Evolutionary conservation across 306 rosid species (phyloP).

Genomic region (Cucurbita maxima): DNA sequence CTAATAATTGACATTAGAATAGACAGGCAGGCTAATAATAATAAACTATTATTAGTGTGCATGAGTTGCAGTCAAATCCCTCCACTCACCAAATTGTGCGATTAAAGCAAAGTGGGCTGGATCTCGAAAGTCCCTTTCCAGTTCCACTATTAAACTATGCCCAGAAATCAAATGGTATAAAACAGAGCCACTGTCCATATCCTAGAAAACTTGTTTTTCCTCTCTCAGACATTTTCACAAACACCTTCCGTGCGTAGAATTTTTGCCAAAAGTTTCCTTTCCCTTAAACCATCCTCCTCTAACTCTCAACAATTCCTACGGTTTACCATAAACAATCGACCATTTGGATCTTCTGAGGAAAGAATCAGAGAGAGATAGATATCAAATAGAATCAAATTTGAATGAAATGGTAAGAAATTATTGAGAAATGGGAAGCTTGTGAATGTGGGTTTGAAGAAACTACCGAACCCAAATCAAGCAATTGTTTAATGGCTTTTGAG

Average conservation of each 20-base stretch:
- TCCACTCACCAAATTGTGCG: background rate
- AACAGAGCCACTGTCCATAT: background rate
- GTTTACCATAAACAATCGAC: background rate
- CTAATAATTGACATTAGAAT: background rate
- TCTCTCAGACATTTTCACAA: background rate
- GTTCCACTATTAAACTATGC: background rate
- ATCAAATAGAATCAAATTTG: background rate
- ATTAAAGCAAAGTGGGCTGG: background rate
- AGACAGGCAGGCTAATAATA: background rate
- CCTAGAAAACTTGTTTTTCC: background rate
- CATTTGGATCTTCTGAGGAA: background rate
- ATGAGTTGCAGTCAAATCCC: slow-evolving; percentile 3
- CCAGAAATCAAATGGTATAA: background rate
- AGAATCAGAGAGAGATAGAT: background rate
- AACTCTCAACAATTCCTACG: background rate
- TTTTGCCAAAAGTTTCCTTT: background rate
- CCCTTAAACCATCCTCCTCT: background rate
- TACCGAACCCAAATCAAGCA: background rate
- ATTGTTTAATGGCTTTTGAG: background rate
- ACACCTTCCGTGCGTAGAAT: background rate
- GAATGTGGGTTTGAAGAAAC: background rate
- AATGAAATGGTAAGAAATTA: background rate
- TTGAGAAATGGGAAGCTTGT: background rate
- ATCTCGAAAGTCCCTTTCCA: background rate
- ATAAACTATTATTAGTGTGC: background rate